Evolutionary conservation across 2,329 filamentous ascomycete genomes (phyloP).

Genomic region (Macrophomina pseudophaseolina): DNA sequence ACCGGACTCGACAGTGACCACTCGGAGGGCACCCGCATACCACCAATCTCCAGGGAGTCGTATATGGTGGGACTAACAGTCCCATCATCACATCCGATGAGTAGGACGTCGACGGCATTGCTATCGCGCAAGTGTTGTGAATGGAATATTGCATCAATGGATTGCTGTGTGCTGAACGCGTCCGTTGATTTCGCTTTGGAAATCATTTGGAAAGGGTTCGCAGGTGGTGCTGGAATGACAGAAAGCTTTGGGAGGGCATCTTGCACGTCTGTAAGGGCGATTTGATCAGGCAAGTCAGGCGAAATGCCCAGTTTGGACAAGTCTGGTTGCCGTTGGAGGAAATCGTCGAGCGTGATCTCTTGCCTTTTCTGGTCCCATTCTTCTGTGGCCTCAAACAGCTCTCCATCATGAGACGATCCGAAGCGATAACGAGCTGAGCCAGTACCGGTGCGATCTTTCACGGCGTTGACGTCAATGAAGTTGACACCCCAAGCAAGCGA

Average conservation of each 20-base stretch:
- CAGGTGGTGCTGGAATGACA: conserved; percentile 42
- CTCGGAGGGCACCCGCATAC: conserved; percentile 58
- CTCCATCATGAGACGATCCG: too few species aligned
- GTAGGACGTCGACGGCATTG: conserved; percentile 78
- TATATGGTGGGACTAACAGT: conserved; percentile 80
- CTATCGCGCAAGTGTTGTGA: conserved; percentile 64
- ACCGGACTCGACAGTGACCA: conserved; percentile 53
- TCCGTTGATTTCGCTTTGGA: conserved; percentile 39
- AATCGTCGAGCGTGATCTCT: conserved; percentile 45
- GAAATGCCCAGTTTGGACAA: conserved; percentile 40
- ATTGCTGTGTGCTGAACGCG: conserved; percentile 45
- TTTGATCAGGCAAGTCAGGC: conserved; percentile 46
- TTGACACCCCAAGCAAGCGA: conserved; percentile 62
- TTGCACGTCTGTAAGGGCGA: conserved; percentile 49
- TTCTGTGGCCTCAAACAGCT: conserved; percentile 33
- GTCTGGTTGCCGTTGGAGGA: conserved; percentile 45
- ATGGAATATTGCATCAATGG: conserved; percentile 47
- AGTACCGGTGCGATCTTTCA: conserved; percentile 48
- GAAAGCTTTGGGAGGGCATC: conserved; percentile 45
- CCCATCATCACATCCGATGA: conserved; percentile 74
- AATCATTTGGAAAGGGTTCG: conserved; percentile 37
- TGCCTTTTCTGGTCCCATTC: conserved; percentile 43
- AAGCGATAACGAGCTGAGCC: conserved; percentile 28
- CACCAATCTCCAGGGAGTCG: conserved; percentile 81
- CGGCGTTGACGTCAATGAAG: conserved; percentile 56